Base-by-base conservation (phyloP, 441 rosid genomes). In the Erodium chrysanthum region DNA sequence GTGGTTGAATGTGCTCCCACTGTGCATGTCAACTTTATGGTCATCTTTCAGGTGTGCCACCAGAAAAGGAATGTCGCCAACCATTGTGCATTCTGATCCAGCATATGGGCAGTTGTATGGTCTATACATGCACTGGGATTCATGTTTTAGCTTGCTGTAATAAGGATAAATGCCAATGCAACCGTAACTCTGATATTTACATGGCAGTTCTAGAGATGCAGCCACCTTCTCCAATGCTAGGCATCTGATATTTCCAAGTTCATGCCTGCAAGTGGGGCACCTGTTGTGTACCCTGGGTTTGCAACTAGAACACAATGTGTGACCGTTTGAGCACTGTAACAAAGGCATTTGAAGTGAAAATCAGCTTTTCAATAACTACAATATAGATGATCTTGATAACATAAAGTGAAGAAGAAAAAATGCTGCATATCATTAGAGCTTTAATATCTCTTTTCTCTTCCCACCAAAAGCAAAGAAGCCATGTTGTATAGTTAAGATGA, bases 21-120 rank as follows among this genome's bases (percentile, higher is more conserved):
- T 21, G 22, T 64, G 66, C 66, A 64, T 64, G 66, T 64, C 66
- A 27, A 64, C 66, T 37, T 64, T 64, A 21, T 64, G 66, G n/a
- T 64, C 23, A 8, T 64, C 66, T 64, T 20, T 64, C 18, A 64
- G 66, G 15, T 64, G 66, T 12, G 42, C 12, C 7, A 64, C 66
- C 66, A 64, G 44, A 31, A 37, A 29, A n/a, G 46, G 66, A 37
- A 64, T 64, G 31, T 64, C 66, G 1, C 66, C 66, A 31, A 27
- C 46, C 2, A 15, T 10, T 4, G 66, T 15, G 66, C 66, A 64
- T 20, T 64, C 66, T 11, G 40, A 64, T 14, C 66, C 66, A 37
- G 66, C 66, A 64, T 64, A 64, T 31, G 66, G 66, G 66, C 42
- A 64, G 66, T 31, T 64, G 66, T 64, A 64, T 12, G 66, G 66